Base-by-base conservation (phyloP, 2,329 filamentous ascomycete genomes). In the Alternaria sp. region DNA sequence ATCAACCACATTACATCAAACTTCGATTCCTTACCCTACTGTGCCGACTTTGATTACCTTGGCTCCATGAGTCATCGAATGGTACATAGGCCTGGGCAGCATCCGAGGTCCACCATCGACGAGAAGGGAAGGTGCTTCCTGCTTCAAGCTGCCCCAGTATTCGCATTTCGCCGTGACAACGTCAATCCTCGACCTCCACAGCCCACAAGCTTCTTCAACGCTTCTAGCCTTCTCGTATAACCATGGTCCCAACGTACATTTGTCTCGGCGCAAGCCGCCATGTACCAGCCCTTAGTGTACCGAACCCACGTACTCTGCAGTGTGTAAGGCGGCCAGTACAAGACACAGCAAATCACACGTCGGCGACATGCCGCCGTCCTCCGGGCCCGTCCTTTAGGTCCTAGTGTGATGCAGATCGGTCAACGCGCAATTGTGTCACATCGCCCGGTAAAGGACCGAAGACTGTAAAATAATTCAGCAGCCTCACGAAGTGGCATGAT, bases 211-310 rank as follows among this genome's bases (percentile, higher is more conserved):
- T 52, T 54, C 54, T 66, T 58, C 58, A 59, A 64, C 61, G 54
- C 59, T 53, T 59, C 53, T 59, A 59, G 56, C 45, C 34, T 34
- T 54, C 34, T 55, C 16, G 45, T 48, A 36, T 45, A 32, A 48
- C 30, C 36, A 44, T 50, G 36, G 49, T 38, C 46, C 32, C 46
- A 50, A 48, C 45, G n/a, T 38, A 30, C 41, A 18, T 44, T 50
- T 51, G 54, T 61, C 30, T 63, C 62, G 57, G 59, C 57, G 57
- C 59, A 62, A 56, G 41, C 48, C 54, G 45, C 54, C 59, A 51
- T 44, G 56, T 54, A 60, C 58, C 58, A 43, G 45, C 10, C 56
- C 40, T 38, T 32, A 59, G 53, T 48, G 53, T 48, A 49, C 53
- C 53, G 36, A 46, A 51, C 51, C 30, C 48, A 40, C 40, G 32